Percentiles rank a stretch among this genome's conserved stretches.
Conservation (phyloP, 495 filamentous ascomycete genomes). For the Hyaloscypha bicolor region DNA sequence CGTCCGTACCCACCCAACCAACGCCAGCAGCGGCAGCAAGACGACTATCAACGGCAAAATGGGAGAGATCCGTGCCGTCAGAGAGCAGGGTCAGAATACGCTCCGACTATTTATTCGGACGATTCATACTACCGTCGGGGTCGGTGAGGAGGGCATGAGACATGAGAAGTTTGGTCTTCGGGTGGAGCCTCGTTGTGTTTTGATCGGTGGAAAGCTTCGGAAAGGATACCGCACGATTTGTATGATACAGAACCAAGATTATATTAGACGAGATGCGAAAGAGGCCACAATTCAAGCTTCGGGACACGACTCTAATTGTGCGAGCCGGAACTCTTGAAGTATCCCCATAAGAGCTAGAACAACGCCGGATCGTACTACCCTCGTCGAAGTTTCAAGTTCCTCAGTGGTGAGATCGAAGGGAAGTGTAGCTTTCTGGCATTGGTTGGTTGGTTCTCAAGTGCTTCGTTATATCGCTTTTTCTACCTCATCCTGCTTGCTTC, state of each 20-base stretch:
- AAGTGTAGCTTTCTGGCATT: neutral
- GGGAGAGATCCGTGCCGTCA: neutral
- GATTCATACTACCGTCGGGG: neutral
- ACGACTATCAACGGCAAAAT: neutral
- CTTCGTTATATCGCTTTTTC: neutral
- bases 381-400: neutral
- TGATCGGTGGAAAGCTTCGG: too few species aligned
- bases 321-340: too few species aligned
- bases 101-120: neutral
- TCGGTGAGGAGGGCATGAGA: neutral
- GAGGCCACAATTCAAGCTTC: too few species aligned
- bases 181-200: neutral
- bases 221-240: too few species aligned
- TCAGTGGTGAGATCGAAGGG: neutral
- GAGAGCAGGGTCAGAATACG: neutral
- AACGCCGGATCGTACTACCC: neutral
- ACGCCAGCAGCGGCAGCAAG: neutral
- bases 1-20: neutral
- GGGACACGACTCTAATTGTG: too few species aligned
- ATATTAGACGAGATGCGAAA: too few species aligned
- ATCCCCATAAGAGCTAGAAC: too few species aligned
- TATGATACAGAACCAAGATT: too few species aligned
- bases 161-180: neutral
- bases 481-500: neutral
- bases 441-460: neutral